These are phyloP conservation scores for Toxicodendron radicans DNA, from an alignment of 345 rosid species.

Conservation along the genomic window DNA sequence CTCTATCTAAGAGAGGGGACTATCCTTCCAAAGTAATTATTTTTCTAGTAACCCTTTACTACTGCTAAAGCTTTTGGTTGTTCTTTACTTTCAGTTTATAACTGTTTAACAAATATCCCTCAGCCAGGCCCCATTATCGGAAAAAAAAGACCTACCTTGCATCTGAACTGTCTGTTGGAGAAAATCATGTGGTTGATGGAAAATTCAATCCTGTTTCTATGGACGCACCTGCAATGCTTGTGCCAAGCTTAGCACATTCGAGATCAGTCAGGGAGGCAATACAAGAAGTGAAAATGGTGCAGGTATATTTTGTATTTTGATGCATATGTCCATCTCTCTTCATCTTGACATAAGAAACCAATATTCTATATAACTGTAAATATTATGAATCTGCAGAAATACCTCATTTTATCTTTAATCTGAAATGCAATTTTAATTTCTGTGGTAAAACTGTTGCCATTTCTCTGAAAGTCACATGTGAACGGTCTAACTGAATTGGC, in stretches of 20 bases:
- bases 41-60: constrained; percentile 3
- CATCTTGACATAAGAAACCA: background rate
- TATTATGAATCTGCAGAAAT: background rate
- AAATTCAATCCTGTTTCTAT: constrained; percentile 33
- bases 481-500: background rate
- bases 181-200: constrained; percentile 31
- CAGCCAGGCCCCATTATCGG: constrained; percentile 74
- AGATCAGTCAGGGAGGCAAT: constrained; percentile 75
- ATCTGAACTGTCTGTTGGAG: constrained; percentile 51
- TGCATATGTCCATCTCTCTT: background rate
- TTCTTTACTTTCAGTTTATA: constrained; percentile 13
- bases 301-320: constrained; percentile 43
- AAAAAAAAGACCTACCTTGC: constrained; percentile 46
- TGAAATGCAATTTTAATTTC: background rate
- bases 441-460: background rate
- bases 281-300: constrained; percentile 83
- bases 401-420: background rate
- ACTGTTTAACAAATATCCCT: constrained; percentile 25
- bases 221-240: constrained; percentile 68
- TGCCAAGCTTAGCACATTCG: constrained; percentile 71
- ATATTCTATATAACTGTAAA: background rate
- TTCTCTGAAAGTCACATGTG: background rate
- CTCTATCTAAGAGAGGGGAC: constrained; percentile 86
- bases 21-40: constrained; percentile 72
- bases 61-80: background rate